Evolutionary conservation across 345 rosid species (phyloP), one percentile per base, ranked within the genome.

Genomic region (Rhodomyrtus tomentosa): DNA sequence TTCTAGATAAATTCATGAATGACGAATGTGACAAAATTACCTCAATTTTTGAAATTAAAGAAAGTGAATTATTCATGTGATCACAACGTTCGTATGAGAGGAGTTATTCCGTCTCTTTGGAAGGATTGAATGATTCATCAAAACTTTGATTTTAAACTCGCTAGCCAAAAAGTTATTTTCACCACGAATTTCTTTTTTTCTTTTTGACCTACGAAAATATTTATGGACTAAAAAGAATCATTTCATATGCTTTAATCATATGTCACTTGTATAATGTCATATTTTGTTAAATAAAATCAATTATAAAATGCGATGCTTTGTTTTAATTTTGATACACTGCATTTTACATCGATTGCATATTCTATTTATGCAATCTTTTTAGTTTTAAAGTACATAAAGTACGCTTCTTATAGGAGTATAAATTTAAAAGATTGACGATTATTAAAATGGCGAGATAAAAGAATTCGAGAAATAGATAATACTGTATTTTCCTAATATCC

Each of bases 191-290:
- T 9, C 49, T 45, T 45, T 11, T 45, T 45, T 45, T n/a, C 49
- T 7, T 45, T 45, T 45, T 45, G 49, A 45, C 11, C 2, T 10
- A 45, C 49, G 49, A 45, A 45, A 45, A 45, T 45, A 45, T 45
- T 45, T 45, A 12, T 6, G 6, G 72, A 10, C 36, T 27, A 27
- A 56, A 54, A n/a, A n/a, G 0, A 11, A 25, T n/a, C 4, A 58
- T 27, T 13, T 58, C 16, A 1, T 27, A 7, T 58, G 38, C 27
- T 58, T 58, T 27, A 27, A 7, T 0, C 36, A 27, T 13, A 11
- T 27, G 7, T 6, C 38, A 14, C 2, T 0, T 0, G 0, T 58
- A 13, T 58, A 6, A 1, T 58, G 1, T 14, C 1, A 0, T 27
- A 13, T 58, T 58, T 58, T 27, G 4, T 58, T 58, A 58, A 56